Base-by-base conservation (phyloP, 106 monocot species). In the Dendrobium nobile region DNA sequence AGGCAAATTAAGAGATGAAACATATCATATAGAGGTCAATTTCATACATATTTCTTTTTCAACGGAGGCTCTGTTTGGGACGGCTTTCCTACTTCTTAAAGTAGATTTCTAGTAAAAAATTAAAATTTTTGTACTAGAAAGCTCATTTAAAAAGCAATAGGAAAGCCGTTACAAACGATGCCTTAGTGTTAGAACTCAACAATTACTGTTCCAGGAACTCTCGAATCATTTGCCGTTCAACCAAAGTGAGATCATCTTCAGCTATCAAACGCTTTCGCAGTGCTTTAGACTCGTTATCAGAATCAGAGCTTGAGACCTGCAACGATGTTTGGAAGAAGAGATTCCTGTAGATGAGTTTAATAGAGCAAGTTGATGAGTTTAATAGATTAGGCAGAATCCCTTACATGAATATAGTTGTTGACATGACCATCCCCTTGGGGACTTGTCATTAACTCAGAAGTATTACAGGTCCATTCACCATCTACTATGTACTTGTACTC, bases 401-500 rank as follows among this genome's bases (percentile, higher is more conserved):
- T 47, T 47, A 80, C 44, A 70, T 48, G 11, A 44, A 56, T 31
- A 13, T 88, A 99, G 76, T 99, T 95, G 80, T 99, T 99, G 24
- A 99, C 93, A 82, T 99, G 89, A 10, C 92, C 95, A 79, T 88
- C 89, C 55, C 78, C 54, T 75, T 95, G 92, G 18, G 89, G 91
- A 22, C 45, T 37, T 43, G 97, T 95, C 45, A 91, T 41, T 24
- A 80, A 64, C 82, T 98, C 97, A 59, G 86, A 28, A 24, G 83
- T 54, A 56, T 95, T 98, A 81, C 84, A 87, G 19, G 81, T 84
- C 97, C 97, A 98, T 78, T 90, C 68, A 54, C 91, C 98, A 73
- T 95, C 90, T 18, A 94, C 64, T 47, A 99, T 88, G 74, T 99
- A 99, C 78, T 99, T 99, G 88, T 99, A 99, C 78, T 99, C 98